phyloP scores from a whole-genome alignment of 768 basidiomycete species.

The Hygrophorus russula region DNA sequence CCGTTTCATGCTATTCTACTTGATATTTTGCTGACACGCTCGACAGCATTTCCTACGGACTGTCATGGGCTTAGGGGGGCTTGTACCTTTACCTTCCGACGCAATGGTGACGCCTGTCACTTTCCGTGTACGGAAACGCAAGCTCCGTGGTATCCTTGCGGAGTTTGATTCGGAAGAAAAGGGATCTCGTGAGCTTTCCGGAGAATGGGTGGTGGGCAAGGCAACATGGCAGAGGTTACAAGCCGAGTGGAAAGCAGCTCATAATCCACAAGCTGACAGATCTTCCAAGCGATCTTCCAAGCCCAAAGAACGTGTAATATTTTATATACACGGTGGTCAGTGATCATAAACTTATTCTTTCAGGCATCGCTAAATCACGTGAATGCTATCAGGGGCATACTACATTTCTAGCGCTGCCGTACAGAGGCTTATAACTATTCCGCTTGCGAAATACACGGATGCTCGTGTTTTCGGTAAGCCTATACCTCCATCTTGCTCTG shows the following conservation, averaged over 20 bases:
- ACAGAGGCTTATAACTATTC: slow-evolving; percentile 84
- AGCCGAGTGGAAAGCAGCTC: slow-evolving; percentile 59
- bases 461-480: slow-evolving; percentile 68
- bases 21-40: slow-evolving; percentile 1
- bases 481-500: slow-evolving; percentile 2
- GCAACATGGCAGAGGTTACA: slow-evolving; percentile 84
- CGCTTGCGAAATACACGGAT: slow-evolving; percentile 79
- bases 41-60: slow-evolving; percentile 36
- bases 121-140: slow-evolving; percentile 65
- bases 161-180: slow-evolving; percentile 65
- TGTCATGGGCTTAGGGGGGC: slow-evolving; percentile 69
- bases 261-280: slow-evolving; percentile 12
- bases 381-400: slow-evolving; percentile 61
- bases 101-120: slow-evolving; percentile 93
- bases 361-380: slow-evolving; percentile 3
- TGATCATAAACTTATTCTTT: slow-evolving; percentile 5
- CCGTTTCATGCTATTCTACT: background rate
- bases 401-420: slow-evolving; percentile 87
- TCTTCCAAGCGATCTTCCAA: slow-evolving; percentile 14
- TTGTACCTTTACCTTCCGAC: slow-evolving; percentile 82
- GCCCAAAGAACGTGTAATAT: slow-evolving; percentile 69
- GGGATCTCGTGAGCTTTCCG: slow-evolving; percentile 72
- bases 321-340: slow-evolving; percentile 89
- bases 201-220: slow-evolving; percentile 97
- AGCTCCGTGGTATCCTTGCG: slow-evolving; percentile 70